Evolutionary conservation across 73 alveolate genomes (phyloP).

Genomic region (Blepharisma stoltei): DNA sequence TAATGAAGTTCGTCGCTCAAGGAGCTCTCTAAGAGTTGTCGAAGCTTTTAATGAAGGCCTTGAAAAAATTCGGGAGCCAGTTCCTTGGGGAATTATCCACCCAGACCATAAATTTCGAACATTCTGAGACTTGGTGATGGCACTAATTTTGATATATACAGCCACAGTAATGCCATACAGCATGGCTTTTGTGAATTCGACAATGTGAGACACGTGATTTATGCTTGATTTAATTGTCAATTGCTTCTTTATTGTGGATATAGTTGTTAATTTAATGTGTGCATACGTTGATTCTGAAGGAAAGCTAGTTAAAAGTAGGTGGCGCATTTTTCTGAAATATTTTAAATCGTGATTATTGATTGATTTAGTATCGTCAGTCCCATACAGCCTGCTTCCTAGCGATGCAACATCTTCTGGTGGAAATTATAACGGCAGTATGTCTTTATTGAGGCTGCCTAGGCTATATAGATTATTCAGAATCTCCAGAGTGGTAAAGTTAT

Average conservation of each 20-base stretch:
- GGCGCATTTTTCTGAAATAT: slow-evolving; percentile 45
- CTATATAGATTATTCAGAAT: slow-evolving; percentile 53
- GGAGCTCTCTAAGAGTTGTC: background rate
- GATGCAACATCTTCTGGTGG: background rate
- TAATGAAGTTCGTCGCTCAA: background rate
- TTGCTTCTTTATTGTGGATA: slow-evolving; percentile 61
- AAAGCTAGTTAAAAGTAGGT: slow-evolving; percentile 49
- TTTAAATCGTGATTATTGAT: slow-evolving; percentile 66
- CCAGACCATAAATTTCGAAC: background rate
- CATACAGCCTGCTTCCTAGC: slow-evolving; percentile 44
- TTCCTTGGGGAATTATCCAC: background rate
- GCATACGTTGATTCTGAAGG: slow-evolving; percentile 81
- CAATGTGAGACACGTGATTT: slow-evolving; percentile 34
- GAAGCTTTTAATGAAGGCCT: background rate
- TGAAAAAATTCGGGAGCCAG: background rate
- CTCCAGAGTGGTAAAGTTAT: slow-evolving; percentile 48
- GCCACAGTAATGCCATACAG: slow-evolving; percentile 64
- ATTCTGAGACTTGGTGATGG: slow-evolving; percentile 46
- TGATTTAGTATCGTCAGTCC: slow-evolving; percentile 73
- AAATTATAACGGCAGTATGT: slow-evolving; percentile 39
- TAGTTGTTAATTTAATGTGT: slow-evolving; percentile 60
- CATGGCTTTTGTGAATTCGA: slow-evolving; percentile 45
- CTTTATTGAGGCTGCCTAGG: slow-evolving; percentile 62
- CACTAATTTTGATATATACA: slow-evolving; percentile 53
- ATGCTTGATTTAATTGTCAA: slow-evolving; percentile 48